Base-by-base conservation (phyloP, 495 filamentous ascomycete genomes). In the Copromyces sp. region DNA sequence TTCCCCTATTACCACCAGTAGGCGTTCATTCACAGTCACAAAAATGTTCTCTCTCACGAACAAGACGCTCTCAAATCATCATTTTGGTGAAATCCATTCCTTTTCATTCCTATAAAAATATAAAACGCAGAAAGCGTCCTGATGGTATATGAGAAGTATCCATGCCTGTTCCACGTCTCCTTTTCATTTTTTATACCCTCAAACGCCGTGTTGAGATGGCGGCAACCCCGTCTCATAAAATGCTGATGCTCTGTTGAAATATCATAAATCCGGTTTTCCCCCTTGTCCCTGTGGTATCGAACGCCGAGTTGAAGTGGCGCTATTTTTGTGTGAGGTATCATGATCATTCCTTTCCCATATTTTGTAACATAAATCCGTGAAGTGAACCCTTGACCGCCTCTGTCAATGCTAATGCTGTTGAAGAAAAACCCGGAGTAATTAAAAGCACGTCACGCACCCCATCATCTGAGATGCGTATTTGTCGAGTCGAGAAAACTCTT, bases 401-500 rank as follows among this genome's bases (percentile, higher is more conserved):
- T 53, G 71, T 75, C 77, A 79, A 80, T 79, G 77, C 78, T 79
- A 74, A 80, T 79, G 78, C 76, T 80, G 79, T 80, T 80, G 79
- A 80, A 80, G 78, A 38, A 79, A 80, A 79, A 78, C 73, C 77
- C 77, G 75, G 77, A 76, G 35, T 35, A 65, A 32, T 35, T 32
- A 53, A 45, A 74, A 74, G 73, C 70, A 74, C 61, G 70, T 39
- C 70, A 65, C 53, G 53, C 53, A 65, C 16, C 53, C 35, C 76
- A 73, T 72, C 65, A 44, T 71, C 0, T 32, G 24, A 71, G 69
- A 71, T 74, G 69, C 65, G 42, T 59, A 47, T 65, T 53, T 68
- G 42, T 71, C 68, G 24, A 39, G 17, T 59, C 68, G 69, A 65
- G 37, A 32, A 59, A 70, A 41, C 61, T 72, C 41, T 39, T 78